phyloP scores from a whole-genome alignment of 2,329 filamentous ascomycete species.

The Stachybotrys elegans region DNA sequence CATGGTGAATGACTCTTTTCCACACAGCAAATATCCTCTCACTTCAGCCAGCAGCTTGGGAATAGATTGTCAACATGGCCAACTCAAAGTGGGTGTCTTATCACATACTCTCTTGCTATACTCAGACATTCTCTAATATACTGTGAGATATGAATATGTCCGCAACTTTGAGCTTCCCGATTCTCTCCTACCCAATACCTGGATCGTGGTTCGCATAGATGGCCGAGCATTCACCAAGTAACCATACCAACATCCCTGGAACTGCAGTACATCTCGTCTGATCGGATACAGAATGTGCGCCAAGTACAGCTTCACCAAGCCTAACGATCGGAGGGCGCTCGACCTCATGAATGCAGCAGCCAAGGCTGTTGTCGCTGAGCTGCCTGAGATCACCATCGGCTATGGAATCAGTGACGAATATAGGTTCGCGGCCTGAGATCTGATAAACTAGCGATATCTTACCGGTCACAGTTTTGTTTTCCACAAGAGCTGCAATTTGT shows the following conservation, averaged over 20 bases:
- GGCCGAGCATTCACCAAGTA: conserved; percentile 94
- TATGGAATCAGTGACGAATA: conserved; percentile 97
- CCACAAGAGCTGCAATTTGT: conserved; percentile 74
- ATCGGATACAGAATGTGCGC: conserved; percentile 60
- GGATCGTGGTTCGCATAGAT: conserved; percentile 92
- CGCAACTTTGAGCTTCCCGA: conserved; percentile 83
- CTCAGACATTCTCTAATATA: conserved; percentile 9
- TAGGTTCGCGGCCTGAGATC: conserved; percentile 42
- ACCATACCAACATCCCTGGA: conserved; percentile 10
- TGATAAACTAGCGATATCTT: neutral
- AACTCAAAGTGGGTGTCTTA: conserved; percentile 46
- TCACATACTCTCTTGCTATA: neutral
- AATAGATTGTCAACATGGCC: conserved; percentile 34
- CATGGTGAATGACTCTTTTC: conserved; percentile 1
- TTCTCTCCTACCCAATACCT: conserved; percentile 79
- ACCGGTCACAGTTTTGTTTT: conserved; percentile 69
- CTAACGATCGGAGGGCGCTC: conserved; percentile 82
- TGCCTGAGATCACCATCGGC: conserved; percentile 80
- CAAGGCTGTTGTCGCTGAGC: conserved; percentile 73
- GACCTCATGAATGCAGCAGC: conserved; percentile 94
- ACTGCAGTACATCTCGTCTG: conserved; percentile 9
- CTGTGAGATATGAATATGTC: conserved; percentile 83
- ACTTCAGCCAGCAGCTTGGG: neutral
- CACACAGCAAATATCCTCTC: neutral
- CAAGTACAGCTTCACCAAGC: conserved; percentile 83